Base-by-base conservation (phyloP, 352 stramenopile species). In the Phytophthora pinifolia region DNA sequence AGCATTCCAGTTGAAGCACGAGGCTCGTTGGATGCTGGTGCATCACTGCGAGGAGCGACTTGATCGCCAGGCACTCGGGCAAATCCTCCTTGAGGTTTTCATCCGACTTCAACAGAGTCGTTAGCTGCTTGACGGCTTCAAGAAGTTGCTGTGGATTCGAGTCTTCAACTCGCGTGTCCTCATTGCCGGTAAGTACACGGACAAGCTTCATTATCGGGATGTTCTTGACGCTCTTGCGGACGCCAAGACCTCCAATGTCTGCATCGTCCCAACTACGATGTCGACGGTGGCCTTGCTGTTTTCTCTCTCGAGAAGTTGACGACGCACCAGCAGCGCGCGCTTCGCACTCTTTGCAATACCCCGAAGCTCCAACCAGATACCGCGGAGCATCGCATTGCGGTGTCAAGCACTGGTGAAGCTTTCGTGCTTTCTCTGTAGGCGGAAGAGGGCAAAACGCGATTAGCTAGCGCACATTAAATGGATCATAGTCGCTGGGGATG, bases 81-180 rank as follows among this genome's bases (percentile, higher is more conserved):
- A 98, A 66, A 17, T 88, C 78, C 41, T 93, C 73, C 67, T 96
- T 96, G 8, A 91, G 54, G 30, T 33, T 59, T 25, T 64, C 73
- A 22, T 79, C 62, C n/a, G 66, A 54, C 59, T 83, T 89, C 1
- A 89, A 42, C 5, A 81, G n/a, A 4, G 46, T 53, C n/a, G 63
- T 67, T 14, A 89, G 54, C 25, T 87, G 59, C 41, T 85, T 86
- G 13, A 85, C 8, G 5, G 62, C 39, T 12, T 53, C 60, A 30
- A 87, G 59, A 27, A 86, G 12, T 8, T 84, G 59, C 14, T 74
- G 47, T 18, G 46, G 25, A 13, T 61, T 51, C 0, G 38, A 27
- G 9, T 52, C 36, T 33, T 59, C 52, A 14, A 59, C 57, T 13
- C 55, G 39, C 5, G 20, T 17, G 20, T 73, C 56, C 22, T 67